These are phyloP conservation scores for Nicotiana tomentosiformis DNA, from an alignment of 257 asterid species.

Conservation along the genomic window DNA sequence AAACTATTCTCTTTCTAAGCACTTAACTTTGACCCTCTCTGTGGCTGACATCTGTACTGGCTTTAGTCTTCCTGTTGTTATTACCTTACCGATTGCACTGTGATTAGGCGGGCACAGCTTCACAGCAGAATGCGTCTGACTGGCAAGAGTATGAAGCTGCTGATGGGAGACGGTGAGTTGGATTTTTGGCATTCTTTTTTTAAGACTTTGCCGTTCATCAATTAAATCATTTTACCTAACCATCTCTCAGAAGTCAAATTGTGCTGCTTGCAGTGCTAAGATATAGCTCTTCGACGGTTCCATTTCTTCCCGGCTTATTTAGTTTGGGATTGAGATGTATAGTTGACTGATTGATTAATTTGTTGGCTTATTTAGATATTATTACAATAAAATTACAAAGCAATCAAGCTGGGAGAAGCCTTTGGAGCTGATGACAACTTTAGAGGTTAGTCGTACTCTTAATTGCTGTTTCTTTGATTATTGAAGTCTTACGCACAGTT, in stretches of 20 bases:
- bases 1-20: not conserved
- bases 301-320: not conserved
- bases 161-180: conserved; percentile 81
- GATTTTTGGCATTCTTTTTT: conserved; percentile 7
- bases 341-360: not conserved
- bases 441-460: conserved; percentile 67
- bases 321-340: not conserved
- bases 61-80: not conserved
- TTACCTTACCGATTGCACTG: not conserved
- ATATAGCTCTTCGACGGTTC: not conserved
- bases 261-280: conserved; percentile 1
- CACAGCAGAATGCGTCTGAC: conserved; percentile 64
- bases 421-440: conserved; percentile 81
- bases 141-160: conserved; percentile 94
- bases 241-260: not conserved
- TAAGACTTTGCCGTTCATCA: not conserved
- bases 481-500: conserved; percentile 4
- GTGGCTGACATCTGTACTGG: not conserved
- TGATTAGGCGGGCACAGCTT: conserved; percentile 37
- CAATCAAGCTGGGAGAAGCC: conserved; percentile 99
- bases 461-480: conserved; percentile 16
- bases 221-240: not conserved
- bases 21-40: not conserved
- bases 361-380: conserved; percentile 51
- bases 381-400: conserved; percentile 79